Evolutionary conservation across 129 eudicot genomes (phyloP).

Genomic region (Tagetes erecta): DNA sequence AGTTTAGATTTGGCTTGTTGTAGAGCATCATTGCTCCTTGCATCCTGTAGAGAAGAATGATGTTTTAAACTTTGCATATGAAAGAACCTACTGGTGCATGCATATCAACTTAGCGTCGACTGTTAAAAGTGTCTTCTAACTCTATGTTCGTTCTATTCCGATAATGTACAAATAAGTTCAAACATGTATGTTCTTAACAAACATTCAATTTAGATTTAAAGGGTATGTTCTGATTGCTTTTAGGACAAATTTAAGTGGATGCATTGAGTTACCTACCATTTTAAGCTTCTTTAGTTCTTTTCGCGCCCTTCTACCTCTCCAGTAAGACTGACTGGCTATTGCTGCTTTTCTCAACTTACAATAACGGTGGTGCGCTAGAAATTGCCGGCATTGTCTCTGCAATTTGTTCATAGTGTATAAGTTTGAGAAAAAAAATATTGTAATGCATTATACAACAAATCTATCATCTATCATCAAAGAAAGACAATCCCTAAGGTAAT

Average conservation of each 20-base stretch:
- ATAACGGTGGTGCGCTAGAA: constrained; percentile 45
- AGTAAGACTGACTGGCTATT: constrained; percentile 63
- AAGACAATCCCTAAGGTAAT: constrained; percentile 3
- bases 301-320: constrained; percentile 70
- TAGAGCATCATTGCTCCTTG: constrained; percentile 76
- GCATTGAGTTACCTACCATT: constrained; percentile 46
- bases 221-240: background rate
- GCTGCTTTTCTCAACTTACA: constrained; percentile 56
- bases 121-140: background rate
- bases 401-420: constrained; percentile 23
- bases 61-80: constrained; percentile 11
- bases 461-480: background rate
- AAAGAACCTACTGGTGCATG: constrained; percentile 19
- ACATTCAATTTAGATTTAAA: constrained; percentile 10
- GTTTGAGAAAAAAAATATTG: constrained; percentile 14
- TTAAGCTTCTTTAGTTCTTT: constrained; percentile 70
- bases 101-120: constrained; percentile 12
- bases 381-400: constrained; percentile 66
- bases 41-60: constrained; percentile 50
- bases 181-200: constrained; percentile 4
- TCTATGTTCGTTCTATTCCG: constrained; percentile 7
- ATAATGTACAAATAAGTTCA: background rate
- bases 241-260: background rate
- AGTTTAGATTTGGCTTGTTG: constrained; percentile 83
- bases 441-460: background rate